Evolutionary conservation across 805 yeast genomes (phyloP).

Genomic region (Komagataella pseudopastoris): DNA sequence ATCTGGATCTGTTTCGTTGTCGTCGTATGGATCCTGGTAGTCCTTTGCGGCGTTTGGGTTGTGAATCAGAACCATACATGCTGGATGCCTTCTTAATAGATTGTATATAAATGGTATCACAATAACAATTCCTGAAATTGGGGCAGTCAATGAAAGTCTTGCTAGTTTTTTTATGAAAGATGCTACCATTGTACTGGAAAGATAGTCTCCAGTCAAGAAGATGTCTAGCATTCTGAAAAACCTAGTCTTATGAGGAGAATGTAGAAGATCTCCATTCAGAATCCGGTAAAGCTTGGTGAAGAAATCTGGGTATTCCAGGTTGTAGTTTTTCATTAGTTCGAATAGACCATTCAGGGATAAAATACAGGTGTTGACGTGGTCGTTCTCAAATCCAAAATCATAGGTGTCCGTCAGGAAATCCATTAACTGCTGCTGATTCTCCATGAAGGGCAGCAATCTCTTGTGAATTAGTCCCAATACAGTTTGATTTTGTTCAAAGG

Average conservation of each 20-base stretch:
- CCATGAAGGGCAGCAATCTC: constrained; percentile 68
- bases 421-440: constrained; percentile 74
- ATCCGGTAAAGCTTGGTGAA: constrained; percentile 71
- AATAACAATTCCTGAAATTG: constrained; percentile 82
- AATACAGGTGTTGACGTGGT: constrained; percentile 26
- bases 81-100: constrained; percentile 80
- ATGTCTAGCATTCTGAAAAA: constrained; percentile 79
- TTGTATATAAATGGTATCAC: constrained; percentile 88
- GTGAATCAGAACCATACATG: constrained; percentile 85
- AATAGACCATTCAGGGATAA: constrained; percentile 81
- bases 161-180: constrained; percentile 80
- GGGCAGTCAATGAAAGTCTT: constrained; percentile 58
- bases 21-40: constrained; percentile 53
- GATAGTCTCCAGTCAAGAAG: constrained; percentile 76
- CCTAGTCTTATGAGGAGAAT: constrained; percentile 70
- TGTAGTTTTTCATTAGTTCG: constrained; percentile 67
- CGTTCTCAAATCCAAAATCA: constrained; percentile 23
- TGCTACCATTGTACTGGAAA: constrained; percentile 73
- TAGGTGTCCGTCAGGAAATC: constrained; percentile 88
- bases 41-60: constrained; percentile 19
- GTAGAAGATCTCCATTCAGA: constrained; percentile 62
- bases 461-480: constrained; percentile 65
- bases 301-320: constrained; percentile 87
- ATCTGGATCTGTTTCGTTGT: constrained; percentile 58
- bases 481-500: constrained; percentile 49